Percentiles rank a stretch among this genome's conserved stretches.
Conservation (phyloP, 306 rosid genomes). For the peach (Prunus persica) region Prunus_persica_NCBIv2 NC_034011.1:3131501-3132000, state of each 20-base stretch:
- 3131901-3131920: background rate
- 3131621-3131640: constrained; percentile 73
- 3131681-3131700: constrained; percentile 68
- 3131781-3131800: background rate
- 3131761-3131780: no score
- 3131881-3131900: background rate
- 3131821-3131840: background rate
- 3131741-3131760: no score
- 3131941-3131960: background rate
- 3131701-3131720: constrained; percentile 24
- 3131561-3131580: constrained; percentile 79
- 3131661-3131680: constrained; percentile 73
- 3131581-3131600: constrained; percentile 82
- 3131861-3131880: background rate
- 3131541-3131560: constrained; percentile 2
- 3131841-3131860: background rate
- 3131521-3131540: background rate
- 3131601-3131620: constrained; percentile 81
- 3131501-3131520: background rate
- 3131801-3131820: background rate
- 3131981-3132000: constrained; percentile 13
- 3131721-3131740: background rate
- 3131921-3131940: background rate
- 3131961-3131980: background rate
- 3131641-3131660: constrained; percentile 78